A percentile compares a stretch with the other conserved stretches of the same genome.
phyloP scores from a whole-genome alignment of 2,329 filamentous ascomycete genomes.

The Xylariales sp. region DNA sequence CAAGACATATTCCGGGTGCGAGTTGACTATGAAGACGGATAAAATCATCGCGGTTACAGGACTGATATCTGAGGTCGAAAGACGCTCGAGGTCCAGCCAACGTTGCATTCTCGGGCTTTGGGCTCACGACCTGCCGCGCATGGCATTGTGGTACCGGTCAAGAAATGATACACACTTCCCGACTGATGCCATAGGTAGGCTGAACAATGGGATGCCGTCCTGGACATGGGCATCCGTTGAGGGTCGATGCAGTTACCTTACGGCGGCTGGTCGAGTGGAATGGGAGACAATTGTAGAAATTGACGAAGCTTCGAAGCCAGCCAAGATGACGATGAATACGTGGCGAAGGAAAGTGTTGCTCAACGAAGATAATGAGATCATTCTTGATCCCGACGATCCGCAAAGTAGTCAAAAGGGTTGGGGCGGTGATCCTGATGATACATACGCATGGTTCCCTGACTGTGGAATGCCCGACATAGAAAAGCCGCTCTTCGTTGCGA shows the following conservation, averaged over 20 bases:
- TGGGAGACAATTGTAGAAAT: slow-evolving; percentile 5
- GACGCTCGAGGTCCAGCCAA: not conserved
- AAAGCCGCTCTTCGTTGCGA: not conserved
- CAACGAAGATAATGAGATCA: not conserved
- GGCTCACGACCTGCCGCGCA: slow-evolving; percentile 3
- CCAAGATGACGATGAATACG: slow-evolving; percentile 1
- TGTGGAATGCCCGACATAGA: not conserved
- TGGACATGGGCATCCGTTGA: slow-evolving; percentile 10
- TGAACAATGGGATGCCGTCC: slow-evolving; percentile 7
- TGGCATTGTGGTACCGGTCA: slow-evolving; percentile 7
- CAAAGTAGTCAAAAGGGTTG: not conserved
- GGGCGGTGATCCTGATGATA: slow-evolving; percentile 5
- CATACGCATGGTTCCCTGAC: slow-evolving; percentile 7
- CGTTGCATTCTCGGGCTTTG: slow-evolving; percentile 10
- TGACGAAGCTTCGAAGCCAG: not conserved
- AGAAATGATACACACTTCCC: not conserved
- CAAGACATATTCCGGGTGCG: slow-evolving; percentile 7
- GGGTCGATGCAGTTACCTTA: slow-evolving; percentile 1
- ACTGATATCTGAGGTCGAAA: slow-evolving; percentile 5
- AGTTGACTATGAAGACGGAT: slow-evolving; percentile 5
- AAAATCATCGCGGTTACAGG: slow-evolving; percentile 9
- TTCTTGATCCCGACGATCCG: slow-evolving; percentile 1
- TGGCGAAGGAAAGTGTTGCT: slow-evolving; percentile 2
- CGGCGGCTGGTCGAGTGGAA: not conserved
- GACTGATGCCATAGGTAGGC: not conserved